Evolutionary conservation across 164 flowering plant genomes (phyloP).

Genomic region (Sedum album): DNA sequence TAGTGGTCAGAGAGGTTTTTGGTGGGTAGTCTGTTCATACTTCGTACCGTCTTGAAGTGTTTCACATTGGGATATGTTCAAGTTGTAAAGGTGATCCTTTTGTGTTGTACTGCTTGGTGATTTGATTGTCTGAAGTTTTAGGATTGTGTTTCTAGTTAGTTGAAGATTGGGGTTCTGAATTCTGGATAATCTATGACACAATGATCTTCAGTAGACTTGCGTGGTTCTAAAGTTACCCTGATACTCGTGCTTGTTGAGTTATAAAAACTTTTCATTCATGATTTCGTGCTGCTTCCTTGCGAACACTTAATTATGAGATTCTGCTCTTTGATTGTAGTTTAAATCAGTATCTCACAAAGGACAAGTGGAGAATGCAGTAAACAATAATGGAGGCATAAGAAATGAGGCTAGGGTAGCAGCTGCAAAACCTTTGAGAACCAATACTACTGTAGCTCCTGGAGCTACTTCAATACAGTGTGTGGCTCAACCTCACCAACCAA

Average conservation of each 20-base stretch:
- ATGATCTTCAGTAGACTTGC: too few species aligned
- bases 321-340: neutral
- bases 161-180: too few species aligned
- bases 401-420: neutral
- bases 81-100: neutral
- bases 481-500: neutral
- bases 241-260: neutral
- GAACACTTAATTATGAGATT: conserved; percentile 1
- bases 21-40: too few species aligned
- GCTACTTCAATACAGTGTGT: neutral
- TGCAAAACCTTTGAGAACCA: neutral
- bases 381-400: neutral
- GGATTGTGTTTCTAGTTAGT: too few species aligned
- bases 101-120: too few species aligned
- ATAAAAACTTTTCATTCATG: neutral
- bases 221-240: neutral
- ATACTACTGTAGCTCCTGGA: neutral
- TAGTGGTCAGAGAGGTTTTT: neutral
- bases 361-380: neutral
- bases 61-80: too few species aligned
- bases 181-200: too few species aligned
- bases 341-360: neutral
- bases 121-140: too few species aligned
- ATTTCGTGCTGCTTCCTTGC: neutral
- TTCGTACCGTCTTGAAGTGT: too few species aligned